phyloP scores from a whole-genome alignment of 768 basidiomycete genomes.

The Rhodotorula babjevae region DNA sequence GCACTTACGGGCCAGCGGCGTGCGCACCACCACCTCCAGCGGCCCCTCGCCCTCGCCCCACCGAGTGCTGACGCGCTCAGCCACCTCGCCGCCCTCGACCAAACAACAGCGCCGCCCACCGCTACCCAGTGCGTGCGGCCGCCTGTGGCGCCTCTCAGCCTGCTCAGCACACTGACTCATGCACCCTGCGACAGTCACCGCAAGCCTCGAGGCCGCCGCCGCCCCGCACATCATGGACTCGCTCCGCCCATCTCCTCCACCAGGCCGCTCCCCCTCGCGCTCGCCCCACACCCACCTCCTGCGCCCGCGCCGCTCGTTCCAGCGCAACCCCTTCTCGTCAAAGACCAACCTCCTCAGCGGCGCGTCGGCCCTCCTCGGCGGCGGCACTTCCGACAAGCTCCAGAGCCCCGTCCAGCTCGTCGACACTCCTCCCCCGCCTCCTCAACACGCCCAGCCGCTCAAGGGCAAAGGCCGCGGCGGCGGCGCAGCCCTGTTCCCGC shows the following conservation, averaged over 20 bases:
- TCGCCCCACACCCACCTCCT: constrained; percentile 18
- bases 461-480: constrained; percentile 9
- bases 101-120: too few relatives aligned
- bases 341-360: constrained; percentile 12
- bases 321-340: constrained; percentile 30
- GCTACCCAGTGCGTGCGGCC: neutral
- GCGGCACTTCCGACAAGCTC: neutral
- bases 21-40: too few relatives aligned
- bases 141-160: neutral
- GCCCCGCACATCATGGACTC: constrained; percentile 1
- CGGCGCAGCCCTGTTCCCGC: constrained; percentile 24
- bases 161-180: neutral
- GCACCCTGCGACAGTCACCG: too few relatives aligned
- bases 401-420: constrained; percentile 25
- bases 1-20: too few relatives aligned
- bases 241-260: neutral
- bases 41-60: too few relatives aligned
- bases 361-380: neutral
- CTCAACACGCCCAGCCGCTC: neutral
- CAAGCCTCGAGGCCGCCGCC: neutral
- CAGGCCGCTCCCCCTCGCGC: neutral
- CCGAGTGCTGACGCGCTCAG: too few relatives aligned
- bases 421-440: neutral
- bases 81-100: too few relatives aligned
- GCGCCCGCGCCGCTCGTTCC: constrained; percentile 32